These are phyloP conservation scores for Jasminum sambac DNA, from an alignment of 257 asterid genomes.

Conservation along the genomic window DNA sequence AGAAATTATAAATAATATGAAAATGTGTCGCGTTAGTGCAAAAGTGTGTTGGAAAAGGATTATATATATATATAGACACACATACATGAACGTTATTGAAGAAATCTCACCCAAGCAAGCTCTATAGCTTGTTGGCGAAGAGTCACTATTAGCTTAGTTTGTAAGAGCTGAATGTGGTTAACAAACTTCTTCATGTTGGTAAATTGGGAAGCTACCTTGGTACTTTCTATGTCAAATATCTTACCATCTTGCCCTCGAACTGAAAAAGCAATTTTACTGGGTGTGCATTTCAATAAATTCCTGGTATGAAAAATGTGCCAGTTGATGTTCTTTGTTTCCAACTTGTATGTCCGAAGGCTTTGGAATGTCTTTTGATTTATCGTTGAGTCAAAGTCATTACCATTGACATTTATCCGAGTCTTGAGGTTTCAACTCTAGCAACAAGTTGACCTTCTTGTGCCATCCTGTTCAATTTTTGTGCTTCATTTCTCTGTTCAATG, in stretches of 20 bases:
- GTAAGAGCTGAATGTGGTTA: too few relatives aligned
- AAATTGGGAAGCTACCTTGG: too few relatives aligned
- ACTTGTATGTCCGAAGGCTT: not conserved
- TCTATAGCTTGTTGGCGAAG: not conserved
- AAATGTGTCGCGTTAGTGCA: too few relatives aligned
- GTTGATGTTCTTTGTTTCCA: not conserved
- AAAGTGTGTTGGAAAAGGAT: too few relatives aligned
- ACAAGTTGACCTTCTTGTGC: not conserved
- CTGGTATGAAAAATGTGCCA: not conserved
- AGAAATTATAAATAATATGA: too few relatives aligned
- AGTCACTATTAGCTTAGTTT: too few relatives aligned
- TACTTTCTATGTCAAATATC: not conserved
- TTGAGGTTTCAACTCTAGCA: not conserved
- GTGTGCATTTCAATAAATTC: not conserved
- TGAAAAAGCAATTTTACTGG: not conserved
- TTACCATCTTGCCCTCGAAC: not conserved
- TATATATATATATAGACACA: too few relatives aligned
- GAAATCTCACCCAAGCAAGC: too few relatives aligned
- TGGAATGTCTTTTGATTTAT: not conserved
- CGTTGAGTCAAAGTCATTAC: not conserved
- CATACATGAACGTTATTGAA: too few relatives aligned
- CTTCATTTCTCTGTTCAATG: conserved; percentile 7
- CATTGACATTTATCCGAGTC: not conserved
- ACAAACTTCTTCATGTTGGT: too few relatives aligned
- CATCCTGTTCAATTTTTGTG: conserved; percentile 4